These are phyloP conservation scores for Talaromyces sp. DNA, from an alignment of 2,329 filamentous ascomycete species.

Conservation along the genomic window DNA sequence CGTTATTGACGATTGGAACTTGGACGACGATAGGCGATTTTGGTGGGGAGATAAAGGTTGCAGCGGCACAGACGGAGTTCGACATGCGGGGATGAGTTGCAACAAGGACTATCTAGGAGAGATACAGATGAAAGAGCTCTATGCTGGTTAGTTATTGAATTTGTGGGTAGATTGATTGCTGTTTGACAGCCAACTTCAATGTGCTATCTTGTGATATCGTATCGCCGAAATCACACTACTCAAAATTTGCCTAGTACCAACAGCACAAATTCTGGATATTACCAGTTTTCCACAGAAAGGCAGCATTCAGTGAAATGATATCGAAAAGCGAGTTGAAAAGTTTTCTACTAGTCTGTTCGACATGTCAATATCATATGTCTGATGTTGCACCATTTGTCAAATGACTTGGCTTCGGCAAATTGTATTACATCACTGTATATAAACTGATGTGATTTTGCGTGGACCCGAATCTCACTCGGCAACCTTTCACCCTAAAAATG, in stretches of 20 bases:
- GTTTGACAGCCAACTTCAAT: not conserved
- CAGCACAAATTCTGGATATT: not conserved
- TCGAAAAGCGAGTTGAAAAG: not conserved
- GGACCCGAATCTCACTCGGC: too few relatives aligned
- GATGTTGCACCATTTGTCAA: not conserved
- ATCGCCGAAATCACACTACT: not conserved
- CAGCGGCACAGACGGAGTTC: not conserved
- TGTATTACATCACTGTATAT: too few relatives aligned
- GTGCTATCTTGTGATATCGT: not conserved
- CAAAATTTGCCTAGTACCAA: not conserved
- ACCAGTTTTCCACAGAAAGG: not conserved
- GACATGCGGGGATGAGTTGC: not conserved
- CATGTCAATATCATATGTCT: not conserved
- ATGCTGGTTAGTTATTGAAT: not conserved
- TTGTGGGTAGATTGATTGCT: not conserved
- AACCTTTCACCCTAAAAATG: too few relatives aligned
- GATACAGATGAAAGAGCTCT: not conserved
- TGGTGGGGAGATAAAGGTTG: conserved; percentile 5
- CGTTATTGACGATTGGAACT: conserved; percentile 1
- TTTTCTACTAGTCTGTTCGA: not conserved
- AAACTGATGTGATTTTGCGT: too few relatives aligned
- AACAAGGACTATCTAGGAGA: not conserved
- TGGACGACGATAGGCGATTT: not conserved
- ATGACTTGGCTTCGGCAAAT: too few relatives aligned
- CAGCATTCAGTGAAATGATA: not conserved